Percentiles rank a stretch among this genome's conserved stretches.
These are phyloP conservation scores for Hemileccinum impolitum DNA, from an alignment of 768 basidiomycete genomes.

Conservation along the genomic window DNA sequence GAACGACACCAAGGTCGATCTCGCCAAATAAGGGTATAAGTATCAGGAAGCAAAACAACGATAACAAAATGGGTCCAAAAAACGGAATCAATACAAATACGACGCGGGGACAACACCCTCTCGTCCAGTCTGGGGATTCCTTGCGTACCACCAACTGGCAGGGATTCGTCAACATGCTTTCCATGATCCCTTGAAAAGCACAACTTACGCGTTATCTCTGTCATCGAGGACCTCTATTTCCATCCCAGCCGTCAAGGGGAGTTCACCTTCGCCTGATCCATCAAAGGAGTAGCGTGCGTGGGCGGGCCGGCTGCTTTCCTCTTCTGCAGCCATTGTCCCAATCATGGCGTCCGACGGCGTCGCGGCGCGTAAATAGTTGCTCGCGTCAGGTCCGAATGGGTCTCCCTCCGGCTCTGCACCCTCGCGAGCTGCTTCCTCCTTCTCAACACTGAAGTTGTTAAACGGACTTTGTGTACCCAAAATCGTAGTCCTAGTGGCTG, in stretches of 20 bases:
- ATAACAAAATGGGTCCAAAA: slow-evolving; percentile 27
- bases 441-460: slow-evolving; percentile 41
- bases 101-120: slow-evolving; percentile 92
- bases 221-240: slow-evolving; percentile 80
- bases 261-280: slow-evolving; percentile 73
- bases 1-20: slow-evolving; percentile 38
- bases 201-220: slow-evolving; percentile 69
- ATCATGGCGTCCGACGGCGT: slow-evolving; percentile 74
- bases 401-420: slow-evolving; percentile 36
- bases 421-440: slow-evolving; percentile 48
- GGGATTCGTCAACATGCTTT: slow-evolving; percentile 10
- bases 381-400: slow-evolving; percentile 69
- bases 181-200: neutral
- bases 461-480: slow-evolving; percentile 50
- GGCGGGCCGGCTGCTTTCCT: slow-evolving; percentile 66
- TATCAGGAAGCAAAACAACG: slow-evolving; percentile 26
- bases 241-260: slow-evolving; percentile 62
- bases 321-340: slow-evolving; percentile 56
- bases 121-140: slow-evolving; percentile 71
- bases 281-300: slow-evolving; percentile 84
- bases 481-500: slow-evolving; percentile 82
- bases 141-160: slow-evolving; percentile 89
- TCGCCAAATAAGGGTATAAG: slow-evolving; percentile 38
- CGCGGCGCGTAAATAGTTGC: slow-evolving; percentile 75
- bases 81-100: slow-evolving; percentile 70